These are phyloP conservation scores for Ustilago esculenta DNA, from an alignment of 1,284 basidiomycete species.

Conservation along the genomic window DNA sequence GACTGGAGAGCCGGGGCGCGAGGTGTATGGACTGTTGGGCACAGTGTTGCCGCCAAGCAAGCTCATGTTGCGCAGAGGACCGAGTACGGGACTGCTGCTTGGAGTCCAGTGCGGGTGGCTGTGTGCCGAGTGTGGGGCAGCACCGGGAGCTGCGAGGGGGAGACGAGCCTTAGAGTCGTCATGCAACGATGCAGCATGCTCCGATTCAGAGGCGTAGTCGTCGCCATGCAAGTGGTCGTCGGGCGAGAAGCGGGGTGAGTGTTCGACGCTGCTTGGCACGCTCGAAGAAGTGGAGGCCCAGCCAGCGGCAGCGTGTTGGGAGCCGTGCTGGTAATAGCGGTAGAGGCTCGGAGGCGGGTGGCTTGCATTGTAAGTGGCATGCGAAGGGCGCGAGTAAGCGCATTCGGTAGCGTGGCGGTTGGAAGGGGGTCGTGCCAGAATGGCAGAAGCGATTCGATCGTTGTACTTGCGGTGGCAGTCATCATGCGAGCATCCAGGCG, in stretches of 20 bases:
- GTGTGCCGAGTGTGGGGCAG: conserved; percentile 16
- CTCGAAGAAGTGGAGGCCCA: conserved; percentile 57
- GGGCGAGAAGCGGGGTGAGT: conserved; percentile 60
- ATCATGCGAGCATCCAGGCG: conserved; percentile 58
- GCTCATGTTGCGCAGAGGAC: conserved; percentile 64
- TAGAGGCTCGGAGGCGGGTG: conserved; percentile 49
- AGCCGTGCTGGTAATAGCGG: conserved; percentile 46
- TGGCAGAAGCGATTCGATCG: conserved; percentile 52
- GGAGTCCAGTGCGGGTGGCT: conserved; percentile 59
- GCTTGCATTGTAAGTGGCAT: conserved; percentile 32
- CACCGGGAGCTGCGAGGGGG: conserved; percentile 6
- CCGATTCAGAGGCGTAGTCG: conserved; percentile 56
- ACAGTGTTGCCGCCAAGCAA: conserved; percentile 61
- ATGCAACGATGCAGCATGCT: conserved; percentile 35
- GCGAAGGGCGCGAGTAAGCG: conserved; percentile 30
- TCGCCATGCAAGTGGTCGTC: conserved; percentile 58
- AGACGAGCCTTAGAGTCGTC: conserved; percentile 39
- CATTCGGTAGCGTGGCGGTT: conserved; percentile 36
- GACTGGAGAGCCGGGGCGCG: conserved; percentile 60
- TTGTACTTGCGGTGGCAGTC: conserved; percentile 62
- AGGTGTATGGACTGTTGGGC: conserved; percentile 61
- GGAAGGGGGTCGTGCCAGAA: conserved; percentile 30
- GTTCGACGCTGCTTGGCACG: conserved; percentile 62
- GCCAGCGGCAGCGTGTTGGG: conserved; percentile 35
- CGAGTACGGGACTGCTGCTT: conserved; percentile 64